phyloP scores from a whole-genome alignment of 441 rosid species.

The Corymbia calophylla region DNA sequence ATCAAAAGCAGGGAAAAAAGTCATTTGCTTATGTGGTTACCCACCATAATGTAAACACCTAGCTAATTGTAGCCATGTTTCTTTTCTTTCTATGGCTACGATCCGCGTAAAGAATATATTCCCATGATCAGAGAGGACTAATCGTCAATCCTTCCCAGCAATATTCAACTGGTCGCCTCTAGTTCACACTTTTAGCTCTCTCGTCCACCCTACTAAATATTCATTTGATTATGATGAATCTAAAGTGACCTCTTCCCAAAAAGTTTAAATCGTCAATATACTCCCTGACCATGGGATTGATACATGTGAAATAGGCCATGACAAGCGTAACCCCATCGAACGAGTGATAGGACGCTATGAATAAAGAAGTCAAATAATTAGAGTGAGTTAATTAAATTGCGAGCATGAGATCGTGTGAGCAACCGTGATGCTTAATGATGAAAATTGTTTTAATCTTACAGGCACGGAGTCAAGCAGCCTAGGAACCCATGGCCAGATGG shows the following conservation, averaged over 20 bases:
- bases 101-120: not conserved
- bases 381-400: not conserved
- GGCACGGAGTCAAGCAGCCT: not conserved
- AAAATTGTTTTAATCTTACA: not conserved
- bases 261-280: not conserved
- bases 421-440: not conserved
- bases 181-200: not conserved
- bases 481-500: not conserved
- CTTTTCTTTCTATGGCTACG: not conserved
- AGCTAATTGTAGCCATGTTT: not conserved
- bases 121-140: not conserved
- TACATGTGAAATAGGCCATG: not conserved
- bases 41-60: not conserved
- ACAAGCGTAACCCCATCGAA: not conserved
- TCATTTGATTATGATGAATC: not conserved
- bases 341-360: not conserved
- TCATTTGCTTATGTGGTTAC: not conserved
- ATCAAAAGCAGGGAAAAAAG: not conserved
- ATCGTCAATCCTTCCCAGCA: not conserved
- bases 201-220: not conserved
- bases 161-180: not conserved
- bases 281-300: not conserved
- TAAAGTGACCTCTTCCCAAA: not conserved
- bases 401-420: not conserved
- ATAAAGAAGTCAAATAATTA: not conserved